These are phyloP conservation scores for Syzygium jambos DNA, from an alignment of 345 rosid genomes.

Conservation along the genomic window DNA sequence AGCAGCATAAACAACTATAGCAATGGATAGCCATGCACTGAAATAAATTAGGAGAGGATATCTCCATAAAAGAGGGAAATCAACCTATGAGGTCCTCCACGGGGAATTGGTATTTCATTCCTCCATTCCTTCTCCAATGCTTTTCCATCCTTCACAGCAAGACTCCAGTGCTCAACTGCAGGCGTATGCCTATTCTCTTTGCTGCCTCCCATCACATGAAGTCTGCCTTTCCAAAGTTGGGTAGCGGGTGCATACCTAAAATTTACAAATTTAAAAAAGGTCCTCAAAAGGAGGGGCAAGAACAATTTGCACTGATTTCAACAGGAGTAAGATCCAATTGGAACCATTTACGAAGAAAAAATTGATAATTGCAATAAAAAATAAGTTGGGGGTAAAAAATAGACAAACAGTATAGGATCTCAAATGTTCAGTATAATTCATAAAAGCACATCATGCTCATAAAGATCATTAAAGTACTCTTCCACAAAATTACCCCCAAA, in stretches of 20 bases:
- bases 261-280: neutral
- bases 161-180: conserved; percentile 82
- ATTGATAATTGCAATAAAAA: neutral
- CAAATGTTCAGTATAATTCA: neutral
- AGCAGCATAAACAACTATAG: neutral
- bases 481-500: neutral
- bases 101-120: conserved; percentile 85
- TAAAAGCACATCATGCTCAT: neutral
- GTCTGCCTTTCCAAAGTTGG: conserved; percentile 96
- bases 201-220: conserved; percentile 99
- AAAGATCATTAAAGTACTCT: neutral
- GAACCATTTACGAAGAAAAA: neutral
- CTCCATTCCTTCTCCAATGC: conserved; percentile 81
- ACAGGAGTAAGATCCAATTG: neutral
- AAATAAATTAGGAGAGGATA: neutral
- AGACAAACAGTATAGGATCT: neutral
- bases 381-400: neutral
- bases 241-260: conserved; percentile 97
- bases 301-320: neutral
- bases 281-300: neutral
- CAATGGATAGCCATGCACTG: neutral
- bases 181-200: conserved; percentile 88
- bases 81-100: conserved; percentile 98
- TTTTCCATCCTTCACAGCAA: conserved; percentile 87
- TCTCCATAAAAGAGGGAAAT: neutral